Base-by-base conservation (phyloP, 2,329 filamentous ascomycete genomes). In the Trichoderma atroviride region DNA sequence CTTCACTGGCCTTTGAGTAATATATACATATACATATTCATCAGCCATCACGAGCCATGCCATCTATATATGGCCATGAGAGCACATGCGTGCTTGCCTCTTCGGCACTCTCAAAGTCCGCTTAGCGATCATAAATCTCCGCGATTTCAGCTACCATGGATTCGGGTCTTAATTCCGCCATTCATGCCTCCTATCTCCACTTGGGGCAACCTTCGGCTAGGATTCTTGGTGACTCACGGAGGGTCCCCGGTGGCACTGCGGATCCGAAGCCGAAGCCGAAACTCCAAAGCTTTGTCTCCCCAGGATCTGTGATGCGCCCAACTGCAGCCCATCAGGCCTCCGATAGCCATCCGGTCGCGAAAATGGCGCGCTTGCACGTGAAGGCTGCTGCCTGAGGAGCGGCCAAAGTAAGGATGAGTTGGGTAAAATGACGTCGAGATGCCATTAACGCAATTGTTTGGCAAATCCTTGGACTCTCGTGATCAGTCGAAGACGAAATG, bases 211-310 rank as follows among this genome's bases (percentile, higher is more conserved):
- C 27, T 37, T 47, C 27, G 43, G 37, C 52, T n/a, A 47, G 37
- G 35, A 33, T 24, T 65, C 40, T 14, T 27, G 55, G 62, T 66
- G 62, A 66, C 53, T 50, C 61, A 64, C 47, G 35, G 33, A 66
- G 55, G 55, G 13, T 43, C 52, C 62, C 62, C 52, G 62, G 62
- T 56, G 33, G 16, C 50, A 65, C 31, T 64, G 52, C 62, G 52
- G 52, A 27, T 11, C 62, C 62, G 62, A 65, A 37, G 24, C 47
- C 47, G 47, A 50, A 50, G 35, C 33, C 62, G 35, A 65, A 31
- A 53, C 13, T 65, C 47, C 35, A 27, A 65, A 57, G 53, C 27
- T 65, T 56, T 27, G 35, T 24, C 27, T 40, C 19, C 33, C 19
- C 11, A 19, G 37, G 37, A 40, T 33, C 35, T 35, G 10, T 22